A percentile compares a stretch with the other conserved stretches of the same genome.
Conservation (phyloP, 306 rosid genomes). For the Cicer yamashitae region DNA sequence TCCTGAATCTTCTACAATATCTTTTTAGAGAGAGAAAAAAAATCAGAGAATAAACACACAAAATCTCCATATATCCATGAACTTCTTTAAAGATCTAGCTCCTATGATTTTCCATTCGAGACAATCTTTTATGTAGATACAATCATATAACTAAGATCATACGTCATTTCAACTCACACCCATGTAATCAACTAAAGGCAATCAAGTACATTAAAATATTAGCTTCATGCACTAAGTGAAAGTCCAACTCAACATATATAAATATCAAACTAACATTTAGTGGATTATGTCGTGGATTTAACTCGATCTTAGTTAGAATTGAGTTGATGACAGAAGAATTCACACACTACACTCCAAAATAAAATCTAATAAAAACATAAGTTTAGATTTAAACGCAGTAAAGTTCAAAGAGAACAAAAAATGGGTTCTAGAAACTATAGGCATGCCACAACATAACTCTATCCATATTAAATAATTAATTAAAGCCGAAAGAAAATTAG, state of each 20-base stretch:
- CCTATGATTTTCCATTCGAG: constrained; percentile 37
- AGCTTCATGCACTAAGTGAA: constrained; percentile 53
- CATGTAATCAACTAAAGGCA: constrained; percentile 41
- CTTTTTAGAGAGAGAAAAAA: neutral
- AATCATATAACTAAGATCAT: constrained; percentile 43
- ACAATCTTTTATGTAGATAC: constrained; percentile 51
- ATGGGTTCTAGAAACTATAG: constrained; percentile 61
- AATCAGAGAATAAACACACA: neutral
- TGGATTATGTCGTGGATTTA: constrained; percentile 45
- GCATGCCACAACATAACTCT: constrained; percentile 50
- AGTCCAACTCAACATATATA: constrained; percentile 59
- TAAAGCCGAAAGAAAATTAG: constrained; percentile 44
- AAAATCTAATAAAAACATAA: neutral
- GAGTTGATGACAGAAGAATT: constrained; percentile 28
- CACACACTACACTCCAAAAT: constrained; percentile 19
- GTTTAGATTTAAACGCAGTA: constrained; percentile 35
- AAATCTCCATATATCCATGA: constrained; percentile 39
- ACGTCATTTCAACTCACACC: constrained; percentile 16
- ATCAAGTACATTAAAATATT: constrained; percentile 32
- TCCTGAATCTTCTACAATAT: neutral
- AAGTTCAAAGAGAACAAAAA: constrained; percentile 38
- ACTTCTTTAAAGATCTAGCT: constrained; percentile 21
- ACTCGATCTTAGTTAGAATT: neutral
- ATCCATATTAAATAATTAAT: constrained; percentile 41
- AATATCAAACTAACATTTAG: constrained; percentile 41